Evolutionary conservation across 208 protist genomes (phyloP), one percentile per base, ranked within the genome.

Genomic region (Trypanosoma brucei): DNA sequence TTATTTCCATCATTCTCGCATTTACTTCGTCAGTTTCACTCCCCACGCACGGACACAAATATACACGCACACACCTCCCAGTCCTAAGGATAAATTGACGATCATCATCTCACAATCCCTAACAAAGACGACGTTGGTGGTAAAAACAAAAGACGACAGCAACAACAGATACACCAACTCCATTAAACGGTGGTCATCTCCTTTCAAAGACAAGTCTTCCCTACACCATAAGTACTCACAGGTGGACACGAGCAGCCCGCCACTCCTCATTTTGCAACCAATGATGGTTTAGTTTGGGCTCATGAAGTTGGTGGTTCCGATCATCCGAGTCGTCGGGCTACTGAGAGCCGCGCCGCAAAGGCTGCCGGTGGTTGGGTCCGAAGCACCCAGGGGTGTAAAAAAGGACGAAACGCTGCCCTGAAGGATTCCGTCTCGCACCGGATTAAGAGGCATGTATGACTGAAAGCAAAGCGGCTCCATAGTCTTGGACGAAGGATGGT

Each of bases 401-500:
- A 46, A 46, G 11, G 42, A 46, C 11, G 42, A 46, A 11, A 46
- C 42, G 42, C 42, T 46, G 42, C 42, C 42, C 42, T 46, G 42
- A 6, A 46, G 11, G 6, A 46, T 6, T 22, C 22, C 22, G 22
- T 22, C 22, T 22, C 22, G 22, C 11, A 51, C 37, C 3, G 71
- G 63, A 34, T 50, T 66, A 7, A 76, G 44, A 22, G 46, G 51
- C 22, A 67, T 70, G 31, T 42, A 67, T 37, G 53, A 39, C 38
- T 34, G 22, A 22, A 22, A 22, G 22, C 22, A 22, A 22, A 22
- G 22, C 22, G 22, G 22, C 22, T 22, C 22, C 22, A 22, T 22
- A 22, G 22, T 22, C 22, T 22, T 22, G 22, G 22, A 22, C 22
- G 22, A 22, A 22, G 22, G 22, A 22, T 22, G 22, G 22, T 22